These are phyloP conservation scores for Trifolium fragiferum DNA, from an alignment of 306 rosid genomes.

Conservation along the genomic window DNA sequence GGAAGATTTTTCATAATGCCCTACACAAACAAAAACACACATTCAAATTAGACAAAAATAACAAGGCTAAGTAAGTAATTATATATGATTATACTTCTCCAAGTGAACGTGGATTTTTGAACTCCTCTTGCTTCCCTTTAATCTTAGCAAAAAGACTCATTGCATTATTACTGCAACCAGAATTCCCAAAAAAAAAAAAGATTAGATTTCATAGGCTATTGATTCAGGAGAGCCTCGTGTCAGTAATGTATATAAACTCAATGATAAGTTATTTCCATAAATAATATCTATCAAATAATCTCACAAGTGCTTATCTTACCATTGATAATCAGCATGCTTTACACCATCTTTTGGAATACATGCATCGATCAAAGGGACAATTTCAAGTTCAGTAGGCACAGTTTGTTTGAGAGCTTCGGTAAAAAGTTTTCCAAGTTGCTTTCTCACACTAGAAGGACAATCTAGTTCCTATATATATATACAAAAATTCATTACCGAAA, in stretches of 20 bases:
- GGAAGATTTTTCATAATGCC: too few species aligned
- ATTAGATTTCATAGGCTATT: background rate
- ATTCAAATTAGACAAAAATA: too few species aligned
- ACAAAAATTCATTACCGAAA: too few species aligned
- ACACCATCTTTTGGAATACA: background rate
- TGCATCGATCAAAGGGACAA: background rate
- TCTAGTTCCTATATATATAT: background rate
- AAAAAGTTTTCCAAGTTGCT: background rate
- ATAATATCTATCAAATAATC: too few species aligned
- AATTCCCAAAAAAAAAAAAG: too few species aligned
- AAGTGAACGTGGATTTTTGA: conserved; percentile 61
- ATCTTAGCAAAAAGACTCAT: too few species aligned
- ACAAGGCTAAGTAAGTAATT: background rate
- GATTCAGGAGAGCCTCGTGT: too few species aligned
- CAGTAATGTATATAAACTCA: too few species aligned
- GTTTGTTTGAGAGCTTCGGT: background rate
- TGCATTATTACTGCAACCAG: too few species aligned
- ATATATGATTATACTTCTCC: conserved; percentile 64
- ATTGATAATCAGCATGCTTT: background rate
- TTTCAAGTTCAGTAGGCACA: background rate
- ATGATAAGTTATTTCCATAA: conserved; percentile 33
- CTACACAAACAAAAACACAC: too few species aligned
- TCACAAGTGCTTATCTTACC: too few species aligned
- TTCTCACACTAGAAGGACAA: background rate
- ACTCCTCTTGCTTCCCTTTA: too few species aligned